Evolutionary conservation across 2,329 filamentous ascomycete species (phyloP).

Genomic region (Exophiala viscosa): DNA sequence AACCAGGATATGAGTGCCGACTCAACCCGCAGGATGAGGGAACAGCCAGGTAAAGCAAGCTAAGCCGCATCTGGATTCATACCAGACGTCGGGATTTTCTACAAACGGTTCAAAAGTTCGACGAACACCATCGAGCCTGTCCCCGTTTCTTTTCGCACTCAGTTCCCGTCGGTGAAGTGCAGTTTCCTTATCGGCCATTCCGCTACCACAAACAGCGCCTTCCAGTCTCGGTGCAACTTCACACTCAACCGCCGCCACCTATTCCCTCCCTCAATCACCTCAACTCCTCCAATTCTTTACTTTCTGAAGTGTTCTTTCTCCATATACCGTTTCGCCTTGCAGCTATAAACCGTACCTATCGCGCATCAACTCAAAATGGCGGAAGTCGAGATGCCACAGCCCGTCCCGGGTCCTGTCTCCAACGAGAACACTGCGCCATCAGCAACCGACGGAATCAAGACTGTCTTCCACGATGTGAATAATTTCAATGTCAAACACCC

Average conservation of each 20-base stretch:
- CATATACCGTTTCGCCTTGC: neutral
- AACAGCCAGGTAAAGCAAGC: neutral
- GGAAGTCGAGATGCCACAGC: constrained; percentile 27
- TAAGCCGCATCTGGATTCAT: constrained; percentile 4
- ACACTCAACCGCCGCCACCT: no score
- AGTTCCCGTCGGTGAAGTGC: no score
- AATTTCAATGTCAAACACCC: constrained; percentile 99
- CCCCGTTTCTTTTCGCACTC: no score
- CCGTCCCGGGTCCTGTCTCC: constrained; percentile 23
- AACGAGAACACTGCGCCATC: constrained; percentile 52
- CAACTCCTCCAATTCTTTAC: neutral
- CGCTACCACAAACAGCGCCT: neutral
- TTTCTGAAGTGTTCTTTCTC: neutral
- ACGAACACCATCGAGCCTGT: neutral
- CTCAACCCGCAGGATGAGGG: neutral
- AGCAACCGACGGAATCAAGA: constrained; percentile 63
- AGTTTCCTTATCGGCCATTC: no score
- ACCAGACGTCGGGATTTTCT: neutral
- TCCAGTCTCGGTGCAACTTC: no score
- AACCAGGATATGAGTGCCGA: neutral
- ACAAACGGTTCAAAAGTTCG: neutral
- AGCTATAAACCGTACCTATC: neutral
- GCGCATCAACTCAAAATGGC: constrained; percentile 22
- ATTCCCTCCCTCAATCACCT: no score
- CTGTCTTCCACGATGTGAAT: constrained; percentile 95